Evolutionary conservation across 352 stramenopile genomes (phyloP).

Genomic region (Phytophthora hybrid): DNA sequence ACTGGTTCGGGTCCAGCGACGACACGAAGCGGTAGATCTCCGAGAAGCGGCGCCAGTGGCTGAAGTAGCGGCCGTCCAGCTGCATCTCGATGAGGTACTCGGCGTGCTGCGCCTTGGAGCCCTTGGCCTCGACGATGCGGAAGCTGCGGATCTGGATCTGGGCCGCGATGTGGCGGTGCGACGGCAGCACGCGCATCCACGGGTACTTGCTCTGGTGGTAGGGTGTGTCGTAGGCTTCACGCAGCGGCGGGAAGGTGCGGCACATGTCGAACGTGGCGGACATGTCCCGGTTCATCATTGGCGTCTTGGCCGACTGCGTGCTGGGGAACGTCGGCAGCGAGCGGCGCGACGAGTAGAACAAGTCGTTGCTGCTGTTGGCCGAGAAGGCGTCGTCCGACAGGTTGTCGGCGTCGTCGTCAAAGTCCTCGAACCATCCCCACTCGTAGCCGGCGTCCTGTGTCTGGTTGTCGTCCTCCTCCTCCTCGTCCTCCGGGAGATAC

Average conservation of each 20-base stretch:
- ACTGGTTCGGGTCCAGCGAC: conserved; percentile 63
- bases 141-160: conserved; percentile 88
- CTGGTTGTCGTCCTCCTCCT: conserved; percentile 23
- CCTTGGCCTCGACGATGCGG: conserved; percentile 72
- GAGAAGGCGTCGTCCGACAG: conserved; percentile 29
- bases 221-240: conserved; percentile 60
- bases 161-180: conserved; percentile 77
- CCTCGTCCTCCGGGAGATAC: conserved; percentile 53
- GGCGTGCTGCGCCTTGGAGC: conserved; percentile 65
- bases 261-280: conserved; percentile 78
- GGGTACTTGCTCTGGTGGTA: conserved; percentile 70
- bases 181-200: conserved; percentile 72
- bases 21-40: conserved; percentile 73
- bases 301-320: conserved; percentile 33
- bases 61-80: conserved; percentile 79
- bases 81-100: conserved; percentile 87
- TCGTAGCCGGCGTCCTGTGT: conserved; percentile 52
- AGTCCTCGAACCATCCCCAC: conserved; percentile 89
- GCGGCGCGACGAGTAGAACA: conserved; percentile 48
- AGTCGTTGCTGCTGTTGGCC: conserved; percentile 13
- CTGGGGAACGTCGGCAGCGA: conserved; percentile 45
- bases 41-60: conserved; percentile 79
- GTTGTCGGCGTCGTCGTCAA: conserved; percentile 67
- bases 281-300: conserved; percentile 67
- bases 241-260: conserved; percentile 71